A percentile compares a stretch with the other conserved stretches of the same genome.
Conservation (phyloP, 805 yeast species). For the Kodamaea nitidulidarum region DNA sequence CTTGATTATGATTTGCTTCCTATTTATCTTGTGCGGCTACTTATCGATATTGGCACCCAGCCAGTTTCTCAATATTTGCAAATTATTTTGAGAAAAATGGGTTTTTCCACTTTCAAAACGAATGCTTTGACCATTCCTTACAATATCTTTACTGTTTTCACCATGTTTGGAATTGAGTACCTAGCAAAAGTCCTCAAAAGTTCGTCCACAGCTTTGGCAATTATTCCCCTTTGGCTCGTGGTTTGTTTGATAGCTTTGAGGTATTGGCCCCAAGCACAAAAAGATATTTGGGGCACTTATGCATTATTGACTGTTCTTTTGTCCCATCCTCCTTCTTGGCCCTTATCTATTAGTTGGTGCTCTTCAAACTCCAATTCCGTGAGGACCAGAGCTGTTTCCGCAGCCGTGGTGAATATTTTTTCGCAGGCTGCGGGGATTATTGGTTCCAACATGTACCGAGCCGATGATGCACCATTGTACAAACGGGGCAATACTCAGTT, state of each 20-base stretch:
- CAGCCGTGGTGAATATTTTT: slow-evolving; percentile 62
- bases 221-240: slow-evolving; percentile 17
- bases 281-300: slow-evolving; percentile 42
- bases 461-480: slow-evolving; percentile 57
- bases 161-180: slow-evolving; percentile 20
- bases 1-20: slow-evolving; percentile 28
- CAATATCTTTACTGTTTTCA: slow-evolving; percentile 21
- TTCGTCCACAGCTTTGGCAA: slow-evolving; percentile 13
- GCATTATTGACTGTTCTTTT: slow-evolving; percentile 35
- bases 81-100: slow-evolving; percentile 28
- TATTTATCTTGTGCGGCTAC: slow-evolving; percentile 20
- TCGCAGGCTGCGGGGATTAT: slow-evolving; percentile 57
- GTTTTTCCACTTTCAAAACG: slow-evolving; percentile 50
- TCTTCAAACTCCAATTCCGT: slow-evolving; percentile 62
- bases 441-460: slow-evolving; percentile 53
- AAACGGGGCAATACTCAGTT: slow-evolving; percentile 51
- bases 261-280: slow-evolving; percentile 42
- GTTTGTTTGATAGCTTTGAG: slow-evolving; percentile 24
- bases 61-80: slow-evolving; percentile 15
- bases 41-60: slow-evolving; percentile 18
- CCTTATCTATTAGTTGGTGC: slow-evolving; percentile 56
- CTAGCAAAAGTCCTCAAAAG: slow-evolving; percentile 22
- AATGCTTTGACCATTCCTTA: slow-evolving; percentile 53
- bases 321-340: slow-evolving; percentile 48
- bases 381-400: slow-evolving; percentile 57